Conservation (phyloP, 2,329 filamentous ascomycete genomes). For the Hypomyces rosellus region DNA sequence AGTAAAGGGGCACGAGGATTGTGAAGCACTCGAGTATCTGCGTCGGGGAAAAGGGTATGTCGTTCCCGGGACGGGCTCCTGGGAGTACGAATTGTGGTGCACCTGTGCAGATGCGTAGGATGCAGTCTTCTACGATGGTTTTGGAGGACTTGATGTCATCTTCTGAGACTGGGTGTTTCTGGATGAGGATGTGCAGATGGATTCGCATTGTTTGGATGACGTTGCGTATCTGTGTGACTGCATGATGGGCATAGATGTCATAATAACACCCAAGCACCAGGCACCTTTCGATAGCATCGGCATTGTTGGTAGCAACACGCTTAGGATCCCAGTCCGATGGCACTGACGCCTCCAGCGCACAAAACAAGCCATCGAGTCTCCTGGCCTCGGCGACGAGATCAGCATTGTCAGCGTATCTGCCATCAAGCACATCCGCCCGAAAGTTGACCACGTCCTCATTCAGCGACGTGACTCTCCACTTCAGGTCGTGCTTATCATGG, state of each 20-base stretch:
- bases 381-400: neutral
- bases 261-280: slow-evolving; percentile 14
- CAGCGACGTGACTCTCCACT: slow-evolving; percentile 16
- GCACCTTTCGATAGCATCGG: neutral
- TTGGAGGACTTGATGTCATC: neutral
- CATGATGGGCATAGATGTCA: slow-evolving; percentile 17
- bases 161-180: neutral
- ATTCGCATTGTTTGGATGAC: slow-evolving; percentile 17
- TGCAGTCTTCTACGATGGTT: slow-evolving; percentile 4
- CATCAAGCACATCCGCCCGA: slow-evolving; percentile 11
- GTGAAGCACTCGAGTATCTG: slow-evolving; percentile 18
- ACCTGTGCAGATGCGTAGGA: slow-evolving; percentile 14
- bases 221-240: slow-evolving; percentile 18
- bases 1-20: slow-evolving; percentile 15
- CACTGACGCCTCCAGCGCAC: slow-evolving; percentile 7
- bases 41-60: slow-evolving; percentile 13
- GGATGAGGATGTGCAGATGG: slow-evolving; percentile 12
- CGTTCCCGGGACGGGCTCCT: slow-evolving; percentile 4
- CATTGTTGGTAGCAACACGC: neutral
- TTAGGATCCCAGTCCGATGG: slow-evolving; percentile 11
- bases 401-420: slow-evolving; percentile 2
- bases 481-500: slow-evolving; percentile 12
- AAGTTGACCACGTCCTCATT: slow-evolving; percentile 15
- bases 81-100: slow-evolving; percentile 16
- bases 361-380: slow-evolving; percentile 1